Evolutionary conservation across 2,329 filamentous ascomycete species (phyloP), one percentile per base, ranked within the genome.

Genomic region (Periconia digitata): DNA sequence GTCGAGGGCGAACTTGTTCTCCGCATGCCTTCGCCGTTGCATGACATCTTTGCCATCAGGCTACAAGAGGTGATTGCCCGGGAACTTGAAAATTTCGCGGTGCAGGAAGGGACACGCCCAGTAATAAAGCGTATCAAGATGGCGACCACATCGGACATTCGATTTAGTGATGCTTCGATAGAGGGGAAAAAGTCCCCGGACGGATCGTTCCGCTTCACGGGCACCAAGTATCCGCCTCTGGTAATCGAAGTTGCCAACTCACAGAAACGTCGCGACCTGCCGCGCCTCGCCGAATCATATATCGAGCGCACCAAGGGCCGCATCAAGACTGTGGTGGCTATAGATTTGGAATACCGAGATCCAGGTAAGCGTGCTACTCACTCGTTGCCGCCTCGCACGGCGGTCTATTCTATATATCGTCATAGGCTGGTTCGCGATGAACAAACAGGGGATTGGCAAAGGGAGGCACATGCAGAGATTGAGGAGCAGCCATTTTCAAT

Each of bases 121-220:
- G 18, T 22, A 22, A 18, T 40, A 22, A 8, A 22, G 37, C 13
- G 16, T 15, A 40, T 40, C 6, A 21, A 24, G 38, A 40, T 40
- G 17, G 18, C 38, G 17, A 40, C 38, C 38, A 24, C 38, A 4
- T 23, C 35, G 16, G 35, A 37, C 35, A 23, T 21, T 15, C 17
- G 38, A 23, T 24, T 24, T 40, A 23, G 21, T 40, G 21, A 21
- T 21, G 6, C 17, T n/a, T 40, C 38, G 3, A 22, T 20, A 24
- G 15, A 40, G 21, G 21, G 38, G 38, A 40, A 40, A 17, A 40
- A 40, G 21, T 40, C 38, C n/a, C 38, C 38, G 18, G 38, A 40
- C 17, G 38, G 18, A 21, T 40, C 38, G 3, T 40, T 40, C 21
- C 18, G 18, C 13, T 40, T 22, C 16, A 22, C 17, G 5, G 38